A percentile compares a stretch with the other conserved stretches of the same genome.
Conservation (phyloP, 192 early-diverging fungal species). For the Mortierella hygrophila region DNA sequence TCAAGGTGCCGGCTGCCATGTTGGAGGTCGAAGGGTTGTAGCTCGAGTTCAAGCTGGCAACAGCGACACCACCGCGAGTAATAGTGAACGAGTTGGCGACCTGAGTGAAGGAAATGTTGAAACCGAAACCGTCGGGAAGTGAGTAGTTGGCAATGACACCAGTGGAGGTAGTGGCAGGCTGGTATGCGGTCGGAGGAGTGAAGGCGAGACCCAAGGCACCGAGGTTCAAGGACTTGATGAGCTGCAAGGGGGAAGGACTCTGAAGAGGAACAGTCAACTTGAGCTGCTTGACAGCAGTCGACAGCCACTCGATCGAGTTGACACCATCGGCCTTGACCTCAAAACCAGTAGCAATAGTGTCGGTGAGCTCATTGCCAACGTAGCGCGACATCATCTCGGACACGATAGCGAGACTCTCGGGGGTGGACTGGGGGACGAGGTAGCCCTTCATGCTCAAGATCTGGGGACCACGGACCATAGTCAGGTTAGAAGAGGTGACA, state of each 20-base stretch:
- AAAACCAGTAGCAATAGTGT: slow-evolving; percentile 61
- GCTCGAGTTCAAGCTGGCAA: slow-evolving; percentile 52
- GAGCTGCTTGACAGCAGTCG: slow-evolving; percentile 37
- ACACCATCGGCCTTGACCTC: slow-evolving; percentile 59
- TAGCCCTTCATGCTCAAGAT: slow-evolving; percentile 61
- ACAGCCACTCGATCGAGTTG: slow-evolving; percentile 57
- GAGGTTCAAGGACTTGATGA: slow-evolving; percentile 63
- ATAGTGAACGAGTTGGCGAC: slow-evolving; percentile 50
- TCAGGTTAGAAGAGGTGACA: slow-evolving; percentile 56
- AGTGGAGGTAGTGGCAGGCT: slow-evolving; percentile 25
- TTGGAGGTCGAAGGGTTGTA: slow-evolving; percentile 52
- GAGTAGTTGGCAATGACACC: slow-evolving; percentile 51
- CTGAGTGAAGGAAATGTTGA: slow-evolving; percentile 54
- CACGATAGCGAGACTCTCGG: slow-evolving; percentile 50
- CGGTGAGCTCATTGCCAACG: slow-evolving; percentile 44
- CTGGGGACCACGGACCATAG: slow-evolving; percentile 56
- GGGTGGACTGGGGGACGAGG: slow-evolving; percentile 59
- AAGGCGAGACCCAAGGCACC: slow-evolving; percentile 56
- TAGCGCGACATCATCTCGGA: slow-evolving; percentile 64
- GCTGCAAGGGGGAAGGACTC: slow-evolving; percentile 39
- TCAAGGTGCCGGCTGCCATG: slow-evolving; percentile 48
- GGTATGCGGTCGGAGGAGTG: background rate
- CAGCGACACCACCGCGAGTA: slow-evolving; percentile 24
- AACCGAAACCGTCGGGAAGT: slow-evolving; percentile 65
- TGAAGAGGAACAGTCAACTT: slow-evolving; percentile 58